Evolutionary conservation across 2,329 filamentous ascomycete genomes (phyloP).

Genomic region (Nemania sp.): DNA sequence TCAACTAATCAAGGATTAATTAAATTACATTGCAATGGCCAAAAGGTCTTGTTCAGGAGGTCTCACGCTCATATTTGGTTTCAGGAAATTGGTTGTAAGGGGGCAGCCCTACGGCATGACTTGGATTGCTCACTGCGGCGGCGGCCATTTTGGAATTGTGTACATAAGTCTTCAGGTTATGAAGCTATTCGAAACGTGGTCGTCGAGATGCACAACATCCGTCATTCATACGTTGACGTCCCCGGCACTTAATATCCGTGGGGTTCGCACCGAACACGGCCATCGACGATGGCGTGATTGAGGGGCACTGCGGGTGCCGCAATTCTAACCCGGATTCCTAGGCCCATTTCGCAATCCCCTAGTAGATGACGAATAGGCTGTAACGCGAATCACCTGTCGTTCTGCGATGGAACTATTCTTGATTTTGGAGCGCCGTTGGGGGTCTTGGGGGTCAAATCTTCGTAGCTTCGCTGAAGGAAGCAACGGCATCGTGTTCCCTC

Average conservation of each 20-base stretch:
- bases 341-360: constrained; percentile 30
- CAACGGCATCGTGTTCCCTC: background rate
- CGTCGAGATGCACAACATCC: background rate
- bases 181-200: constrained; percentile 6
- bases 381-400: constrained; percentile 12
- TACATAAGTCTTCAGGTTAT: constrained; percentile 6
- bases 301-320: constrained; percentile 32
- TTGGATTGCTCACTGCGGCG: constrained; percentile 37
- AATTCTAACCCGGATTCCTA: background rate
- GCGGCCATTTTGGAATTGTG: constrained; percentile 39
- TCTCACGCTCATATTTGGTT: constrained; percentile 53
- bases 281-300: constrained; percentile 41
- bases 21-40: background rate
- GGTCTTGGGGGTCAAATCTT: constrained; percentile 3
- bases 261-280: constrained; percentile 18
- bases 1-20: constrained; percentile 47
- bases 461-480: background rate
- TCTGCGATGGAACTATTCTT: background rate
- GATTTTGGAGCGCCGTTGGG: background rate
- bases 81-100: constrained; percentile 53
- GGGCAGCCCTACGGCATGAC: constrained; percentile 40
- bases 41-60: background rate
- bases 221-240: constrained; percentile 13
- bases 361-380: constrained; percentile 35
- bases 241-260: constrained; percentile 25